Conservation (phyloP, 108 stramenopile species). For the Tribonema minus region DNA sequence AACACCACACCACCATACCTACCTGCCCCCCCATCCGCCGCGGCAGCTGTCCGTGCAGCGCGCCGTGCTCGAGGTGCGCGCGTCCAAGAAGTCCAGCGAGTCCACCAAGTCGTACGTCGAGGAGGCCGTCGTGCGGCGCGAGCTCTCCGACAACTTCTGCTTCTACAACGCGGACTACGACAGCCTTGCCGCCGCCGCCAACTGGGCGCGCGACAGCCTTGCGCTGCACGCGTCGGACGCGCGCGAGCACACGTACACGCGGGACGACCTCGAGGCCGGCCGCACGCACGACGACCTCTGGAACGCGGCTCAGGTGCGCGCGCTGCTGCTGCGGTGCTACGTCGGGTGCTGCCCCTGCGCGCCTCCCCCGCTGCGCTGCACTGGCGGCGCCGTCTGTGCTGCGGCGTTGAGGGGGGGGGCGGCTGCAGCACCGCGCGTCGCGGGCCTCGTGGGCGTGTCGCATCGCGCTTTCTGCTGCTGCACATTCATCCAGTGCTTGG, state of each 20-base stretch:
- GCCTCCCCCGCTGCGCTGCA: too few relatives aligned
- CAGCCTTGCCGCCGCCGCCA: slow-evolving; percentile 70
- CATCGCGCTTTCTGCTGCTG: too few relatives aligned
- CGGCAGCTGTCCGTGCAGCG: slow-evolving; percentile 63
- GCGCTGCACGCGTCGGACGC: slow-evolving; percentile 73
- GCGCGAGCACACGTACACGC: slow-evolving; percentile 77
- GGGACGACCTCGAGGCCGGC: slow-evolving; percentile 73
- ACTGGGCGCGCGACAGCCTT: slow-evolving; percentile 87
- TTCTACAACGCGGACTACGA: slow-evolving; percentile 85
- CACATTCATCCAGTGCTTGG: too few relatives aligned
- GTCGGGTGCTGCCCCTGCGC: not conserved
- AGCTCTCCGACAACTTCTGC: slow-evolving; percentile 93
- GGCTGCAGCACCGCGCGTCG: too few relatives aligned
- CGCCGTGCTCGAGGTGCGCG: slow-evolving; percentile 66
- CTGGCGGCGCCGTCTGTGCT: too few relatives aligned
- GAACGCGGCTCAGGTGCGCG: slow-evolving; percentile 86
- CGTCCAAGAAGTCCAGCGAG: slow-evolving; percentile 52
- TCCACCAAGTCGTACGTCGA: slow-evolving; percentile 82
- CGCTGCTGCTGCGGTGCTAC: not conserved
- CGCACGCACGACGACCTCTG: slow-evolving; percentile 94
- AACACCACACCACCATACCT: too few relatives aligned
- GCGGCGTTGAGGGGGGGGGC: too few relatives aligned
- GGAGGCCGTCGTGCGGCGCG: slow-evolving; percentile 87
- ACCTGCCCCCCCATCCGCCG: too few relatives aligned
- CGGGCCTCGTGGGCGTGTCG: too few relatives aligned